Percentiles rank a stretch among this genome's conserved stretches.
These are phyloP conservation scores for Solanum rostratum DNA, from an alignment of 257 asterid genomes.

Conservation along the genomic window DNA sequence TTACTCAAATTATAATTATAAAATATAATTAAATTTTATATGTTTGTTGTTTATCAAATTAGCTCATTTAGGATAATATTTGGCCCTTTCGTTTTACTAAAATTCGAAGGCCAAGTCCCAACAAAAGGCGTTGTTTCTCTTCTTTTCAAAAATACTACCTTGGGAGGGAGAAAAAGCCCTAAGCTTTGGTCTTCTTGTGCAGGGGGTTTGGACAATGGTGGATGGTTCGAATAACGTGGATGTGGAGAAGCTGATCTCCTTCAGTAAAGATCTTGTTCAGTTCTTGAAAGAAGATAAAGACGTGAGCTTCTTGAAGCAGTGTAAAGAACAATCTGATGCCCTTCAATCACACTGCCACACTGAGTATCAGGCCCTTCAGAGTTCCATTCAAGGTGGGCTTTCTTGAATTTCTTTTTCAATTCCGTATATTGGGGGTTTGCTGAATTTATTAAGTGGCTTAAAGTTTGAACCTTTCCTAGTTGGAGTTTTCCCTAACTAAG, in stretches of 20 bases:
- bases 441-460: not conserved
- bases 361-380: constrained; percentile 24
- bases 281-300: constrained; percentile 45
- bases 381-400: constrained; percentile 32
- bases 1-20: too few relatives aligned
- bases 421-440: not conserved
- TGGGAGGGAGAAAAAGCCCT: not conserved
- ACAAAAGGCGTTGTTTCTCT: not conserved
- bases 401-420: not conserved
- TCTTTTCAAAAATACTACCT: not conserved
- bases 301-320: constrained; percentile 25
- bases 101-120: too few relatives aligned
- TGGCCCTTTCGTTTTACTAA: too few relatives aligned
- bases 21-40: too few relatives aligned
- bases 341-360: constrained; percentile 41
- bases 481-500: not conserved
- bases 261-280: constrained; percentile 37
- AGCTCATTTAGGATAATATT: too few relatives aligned
- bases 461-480: not conserved
- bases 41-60: too few relatives aligned
- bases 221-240: constrained; percentile 23
- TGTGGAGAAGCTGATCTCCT: constrained; percentile 34
- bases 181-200: not conserved
- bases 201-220: constrained; percentile 7
- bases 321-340: constrained; percentile 28